Evolutionary conservation across 148 eudicot species (phyloP).

Genomic region (Arbutus unedo): DNA sequence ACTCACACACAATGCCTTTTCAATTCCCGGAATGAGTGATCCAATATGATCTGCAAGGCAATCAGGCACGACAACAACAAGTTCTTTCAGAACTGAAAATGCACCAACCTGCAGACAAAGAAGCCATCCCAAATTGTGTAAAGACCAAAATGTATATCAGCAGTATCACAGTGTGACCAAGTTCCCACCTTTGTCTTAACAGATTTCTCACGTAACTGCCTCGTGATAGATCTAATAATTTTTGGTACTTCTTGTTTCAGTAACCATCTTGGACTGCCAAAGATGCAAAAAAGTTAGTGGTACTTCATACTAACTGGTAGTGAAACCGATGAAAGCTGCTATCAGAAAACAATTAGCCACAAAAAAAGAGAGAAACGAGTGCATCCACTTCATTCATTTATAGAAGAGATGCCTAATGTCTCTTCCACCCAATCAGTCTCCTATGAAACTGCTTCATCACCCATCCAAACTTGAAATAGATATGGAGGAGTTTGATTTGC

Average conservation of each 20-base stretch:
- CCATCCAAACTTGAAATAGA: not conserved
- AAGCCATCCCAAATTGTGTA: not conserved
- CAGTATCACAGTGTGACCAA: not conserved
- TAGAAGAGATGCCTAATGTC: not conserved
- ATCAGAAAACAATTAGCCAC: slow-evolving; percentile 4
- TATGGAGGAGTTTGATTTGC: not conserved
- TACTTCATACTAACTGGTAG: not conserved
- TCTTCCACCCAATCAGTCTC: not conserved
- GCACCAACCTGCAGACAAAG: slow-evolving; percentile 75
- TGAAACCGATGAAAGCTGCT: not conserved
- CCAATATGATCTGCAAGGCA: slow-evolving; percentile 94
- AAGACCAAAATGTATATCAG: slow-evolving; percentile 9
- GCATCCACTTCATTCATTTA: not conserved
- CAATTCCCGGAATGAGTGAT: slow-evolving; percentile 87
- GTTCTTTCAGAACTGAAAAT: slow-evolving; percentile 92
- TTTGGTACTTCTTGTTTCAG: slow-evolving; percentile 94
- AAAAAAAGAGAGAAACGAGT: not conserved
- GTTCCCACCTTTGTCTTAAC: slow-evolving; percentile 78
- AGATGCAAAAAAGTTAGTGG: slow-evolving; percentile 7
- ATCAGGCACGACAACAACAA: slow-evolving; percentile 89
- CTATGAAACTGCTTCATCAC: slow-evolving; percentile 4
- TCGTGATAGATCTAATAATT: slow-evolving; percentile 80
- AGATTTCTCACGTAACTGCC: slow-evolving; percentile 91
- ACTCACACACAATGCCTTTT: slow-evolving; percentile 91
- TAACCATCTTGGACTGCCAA: slow-evolving; percentile 82